phyloP scores from a whole-genome alignment of 495 filamentous ascomycete species.

The Podospora appendiculata region DNA sequence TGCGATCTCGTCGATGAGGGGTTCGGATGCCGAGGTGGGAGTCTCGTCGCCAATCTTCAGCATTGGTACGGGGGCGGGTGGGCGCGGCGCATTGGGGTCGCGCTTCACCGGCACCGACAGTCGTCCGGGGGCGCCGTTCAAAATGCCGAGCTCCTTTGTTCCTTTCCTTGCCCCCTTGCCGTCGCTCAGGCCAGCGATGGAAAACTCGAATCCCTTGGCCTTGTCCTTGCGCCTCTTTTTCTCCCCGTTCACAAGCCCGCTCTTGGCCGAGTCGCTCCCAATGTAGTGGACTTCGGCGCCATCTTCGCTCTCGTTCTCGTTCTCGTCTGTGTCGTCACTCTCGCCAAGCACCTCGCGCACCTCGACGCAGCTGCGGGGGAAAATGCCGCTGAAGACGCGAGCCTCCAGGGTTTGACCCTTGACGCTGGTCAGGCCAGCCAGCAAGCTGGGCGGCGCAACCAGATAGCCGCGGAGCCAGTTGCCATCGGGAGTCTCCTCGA shows the following conservation, averaged over 20 bases:
- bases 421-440: constrained; percentile 83
- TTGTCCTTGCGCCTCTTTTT: constrained; percentile 24
- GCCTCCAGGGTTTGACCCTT: constrained; percentile 93
- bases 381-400: constrained; percentile 93
- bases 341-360: constrained; percentile 66
- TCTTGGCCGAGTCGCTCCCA: constrained; percentile 40
- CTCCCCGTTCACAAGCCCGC: constrained; percentile 24
- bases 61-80: constrained; percentile 90
- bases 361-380: constrained; percentile 86
- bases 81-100: constrained; percentile 61
- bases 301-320: constrained; percentile 24
- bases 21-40: constrained; percentile 77
- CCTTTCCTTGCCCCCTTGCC: constrained; percentile 9
- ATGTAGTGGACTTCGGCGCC: constrained; percentile 17
- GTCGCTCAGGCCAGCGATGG: constrained; percentile 2
- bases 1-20: constrained; percentile 93
- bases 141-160: constrained; percentile 13
- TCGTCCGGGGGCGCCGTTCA: constrained; percentile 23
- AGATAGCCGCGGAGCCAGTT: constrained; percentile 95
- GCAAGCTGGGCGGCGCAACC: constrained; percentile 83
- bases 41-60: constrained; percentile 96
- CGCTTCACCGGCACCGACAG: constrained; percentile 32
- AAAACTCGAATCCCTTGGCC: constrained; percentile 6
- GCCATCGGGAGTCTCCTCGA: constrained; percentile 80
- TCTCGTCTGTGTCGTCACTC: constrained; percentile 38